Conservation (phyloP, 208 protist species). For the Leishmania guyanensis region DNA sequence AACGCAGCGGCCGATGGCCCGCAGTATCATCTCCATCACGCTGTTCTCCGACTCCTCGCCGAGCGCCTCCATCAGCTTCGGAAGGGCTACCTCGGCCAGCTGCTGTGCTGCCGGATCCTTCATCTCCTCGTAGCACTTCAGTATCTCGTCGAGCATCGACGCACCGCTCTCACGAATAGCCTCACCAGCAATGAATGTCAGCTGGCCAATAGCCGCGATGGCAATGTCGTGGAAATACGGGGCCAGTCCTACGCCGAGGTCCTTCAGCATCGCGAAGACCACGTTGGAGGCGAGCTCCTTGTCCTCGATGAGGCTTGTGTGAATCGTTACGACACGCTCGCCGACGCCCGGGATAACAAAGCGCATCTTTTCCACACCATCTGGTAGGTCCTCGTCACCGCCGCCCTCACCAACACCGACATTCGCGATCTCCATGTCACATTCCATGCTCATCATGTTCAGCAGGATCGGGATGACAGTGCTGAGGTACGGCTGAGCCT, state of each 20-base stretch:
- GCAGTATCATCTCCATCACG: slow-evolving; percentile 65
- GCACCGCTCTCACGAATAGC: slow-evolving; percentile 74
- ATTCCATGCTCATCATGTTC: slow-evolving; percentile 72
- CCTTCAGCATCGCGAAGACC: slow-evolving; percentile 65
- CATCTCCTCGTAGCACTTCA: slow-evolving; percentile 53
- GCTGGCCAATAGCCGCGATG: slow-evolving; percentile 56
- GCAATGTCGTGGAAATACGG: slow-evolving; percentile 74
- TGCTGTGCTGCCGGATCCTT: slow-evolving; percentile 41
- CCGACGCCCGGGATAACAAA: slow-evolving; percentile 78
- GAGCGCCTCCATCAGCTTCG: slow-evolving; percentile 57
- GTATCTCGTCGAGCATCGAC: slow-evolving; percentile 71
- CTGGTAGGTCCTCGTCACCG: slow-evolving; percentile 45
- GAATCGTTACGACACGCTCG: slow-evolving; percentile 71
- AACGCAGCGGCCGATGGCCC: slow-evolving; percentile 69
- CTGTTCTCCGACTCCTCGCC: slow-evolving; percentile 66
- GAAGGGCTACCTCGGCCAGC: slow-evolving; percentile 51
- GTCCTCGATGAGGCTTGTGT: slow-evolving; percentile 87
- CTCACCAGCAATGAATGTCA: slow-evolving; percentile 63
- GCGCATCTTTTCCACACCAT: slow-evolving; percentile 52
- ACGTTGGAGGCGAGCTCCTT: slow-evolving; percentile 85
- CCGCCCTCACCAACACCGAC: slow-evolving; percentile 66
- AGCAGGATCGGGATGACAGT: slow-evolving; percentile 77
- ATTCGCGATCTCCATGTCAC: slow-evolving; percentile 67
- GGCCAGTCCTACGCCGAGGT: slow-evolving; percentile 54
- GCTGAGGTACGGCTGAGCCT: slow-evolving; percentile 74